Percentiles rank a stretch among this genome's conserved stretches.
phyloP scores from a whole-genome alignment of 2,329 filamentous ascomycete species.

The Neonectria magnoliae region DNA sequence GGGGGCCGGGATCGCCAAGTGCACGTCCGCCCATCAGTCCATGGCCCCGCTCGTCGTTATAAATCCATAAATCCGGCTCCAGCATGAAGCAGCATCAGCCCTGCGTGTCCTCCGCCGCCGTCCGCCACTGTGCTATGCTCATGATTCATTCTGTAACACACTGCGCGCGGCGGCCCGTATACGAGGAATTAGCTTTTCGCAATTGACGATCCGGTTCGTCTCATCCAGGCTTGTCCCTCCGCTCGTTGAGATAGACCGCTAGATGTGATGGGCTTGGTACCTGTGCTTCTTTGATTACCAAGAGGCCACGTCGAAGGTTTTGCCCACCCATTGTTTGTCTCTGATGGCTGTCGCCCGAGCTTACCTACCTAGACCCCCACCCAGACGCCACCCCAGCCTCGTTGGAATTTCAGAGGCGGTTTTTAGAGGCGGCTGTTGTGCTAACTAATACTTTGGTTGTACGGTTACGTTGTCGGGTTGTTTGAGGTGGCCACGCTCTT shows the following conservation, averaged over 20 bases:
- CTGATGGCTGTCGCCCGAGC: constrained; percentile 3
- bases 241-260: not conserved
- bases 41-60: constrained; percentile 2
- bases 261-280: not conserved
- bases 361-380: not conserved
- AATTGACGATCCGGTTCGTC: not conserved
- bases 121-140: not conserved
- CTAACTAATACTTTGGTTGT: not conserved
- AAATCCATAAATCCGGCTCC: constrained; percentile 25
- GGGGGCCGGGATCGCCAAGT: constrained; percentile 24
- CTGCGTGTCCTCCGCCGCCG: not conserved
- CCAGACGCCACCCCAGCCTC: constrained; percentile 13
- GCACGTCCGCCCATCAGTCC: constrained; percentile 9
- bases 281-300: constrained; percentile 20
- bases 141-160: not conserved
- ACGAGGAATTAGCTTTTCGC: not conserved
- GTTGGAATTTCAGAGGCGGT: not conserved
- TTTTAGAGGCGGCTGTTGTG: not conserved
- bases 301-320: constrained; percentile 22
- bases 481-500: not conserved
- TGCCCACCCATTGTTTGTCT: constrained; percentile 11
- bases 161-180: not conserved
- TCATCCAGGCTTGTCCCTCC: not conserved
- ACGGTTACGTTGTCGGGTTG: not conserved
- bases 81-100: not conserved